A percentile compares a stretch with the other conserved stretches of the same genome.
Evolutionary conservation across 257 asterid species (phyloP).

Genomic region (Marsdenia floribunda): DNA sequence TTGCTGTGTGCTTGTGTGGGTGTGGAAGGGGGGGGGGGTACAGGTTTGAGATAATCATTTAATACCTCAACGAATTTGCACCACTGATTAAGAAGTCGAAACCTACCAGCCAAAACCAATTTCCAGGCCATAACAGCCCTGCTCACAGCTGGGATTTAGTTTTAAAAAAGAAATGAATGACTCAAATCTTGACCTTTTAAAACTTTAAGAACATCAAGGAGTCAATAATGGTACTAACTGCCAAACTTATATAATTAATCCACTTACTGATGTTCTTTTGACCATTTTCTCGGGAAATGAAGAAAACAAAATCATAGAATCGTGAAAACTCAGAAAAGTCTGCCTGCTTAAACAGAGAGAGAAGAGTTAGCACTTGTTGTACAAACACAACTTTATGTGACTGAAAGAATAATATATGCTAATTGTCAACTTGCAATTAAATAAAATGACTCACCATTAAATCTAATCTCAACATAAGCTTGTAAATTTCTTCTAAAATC

Average conservation of each 20-base stretch:
- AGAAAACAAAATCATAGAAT: slow-evolving; percentile 88
- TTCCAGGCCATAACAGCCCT: slow-evolving; percentile 91
- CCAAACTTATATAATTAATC: background rate
- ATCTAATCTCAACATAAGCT: slow-evolving; percentile 63
- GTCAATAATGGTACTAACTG: slow-evolving; percentile 2
- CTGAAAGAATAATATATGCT: background rate
- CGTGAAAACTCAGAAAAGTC: slow-evolving; percentile 74
- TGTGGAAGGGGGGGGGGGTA: background rate
- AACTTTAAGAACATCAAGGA: background rate
- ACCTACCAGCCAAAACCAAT: slow-evolving; percentile 82
- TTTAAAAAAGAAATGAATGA: background rate
- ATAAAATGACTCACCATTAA: slow-evolving; percentile 43
- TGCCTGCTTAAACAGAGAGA: slow-evolving; percentile 37
- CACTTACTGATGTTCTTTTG: slow-evolving; percentile 86
- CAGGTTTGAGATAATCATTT: background rate
- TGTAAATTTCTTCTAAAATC: slow-evolving; percentile 65
- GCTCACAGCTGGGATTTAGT: slow-evolving; percentile 68
- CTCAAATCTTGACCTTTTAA: background rate
- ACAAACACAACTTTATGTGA: background rate
- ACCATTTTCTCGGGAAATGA: slow-evolving; percentile 92
- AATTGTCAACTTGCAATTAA: background rate
- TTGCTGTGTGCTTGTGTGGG: background rate
- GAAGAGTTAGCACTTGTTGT: background rate
- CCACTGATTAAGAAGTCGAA: slow-evolving; percentile 86
- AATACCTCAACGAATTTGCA: slow-evolving; percentile 84